Conservation (phyloP, 2,329 filamentous ascomycete genomes). For the Xylaria sp. region DNA sequence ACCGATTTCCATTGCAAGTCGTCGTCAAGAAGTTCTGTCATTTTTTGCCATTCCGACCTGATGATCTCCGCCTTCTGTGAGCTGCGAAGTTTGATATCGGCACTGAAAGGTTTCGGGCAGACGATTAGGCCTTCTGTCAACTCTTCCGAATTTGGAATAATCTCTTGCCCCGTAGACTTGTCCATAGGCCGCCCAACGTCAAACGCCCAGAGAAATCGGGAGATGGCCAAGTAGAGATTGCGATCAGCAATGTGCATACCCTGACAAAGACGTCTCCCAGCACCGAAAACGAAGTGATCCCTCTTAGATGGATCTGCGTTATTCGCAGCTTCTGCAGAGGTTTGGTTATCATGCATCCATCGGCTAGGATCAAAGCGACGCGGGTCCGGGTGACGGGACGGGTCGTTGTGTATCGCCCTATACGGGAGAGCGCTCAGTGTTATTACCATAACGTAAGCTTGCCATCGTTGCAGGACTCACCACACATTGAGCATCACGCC, state of each 20-base stretch:
- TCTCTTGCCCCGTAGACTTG: constrained; percentile 27
- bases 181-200: constrained; percentile 39
- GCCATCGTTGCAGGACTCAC: too few relatives aligned
- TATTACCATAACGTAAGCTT: too few relatives aligned
- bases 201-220: constrained; percentile 57
- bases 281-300: constrained; percentile 40
- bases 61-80: constrained; percentile 26
- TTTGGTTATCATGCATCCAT: constrained; percentile 35
- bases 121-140: constrained; percentile 30
- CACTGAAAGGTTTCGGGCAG: constrained; percentile 29
- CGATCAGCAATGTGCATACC: constrained; percentile 44
- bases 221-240: constrained; percentile 44
- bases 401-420: constrained; percentile 54
- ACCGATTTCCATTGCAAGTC: constrained; percentile 38
- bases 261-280: constrained; percentile 53
- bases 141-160: constrained; percentile 30
- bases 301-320: constrained; percentile 39
- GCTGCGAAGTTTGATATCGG: constrained; percentile 31
- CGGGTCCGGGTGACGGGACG: constrained; percentile 47
- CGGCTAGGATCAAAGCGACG: constrained; percentile 48
- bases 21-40: constrained; percentile 34
- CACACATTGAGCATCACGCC: constrained; percentile 49
- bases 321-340: constrained; percentile 40
- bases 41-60: constrained; percentile 31
- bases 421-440: neutral